A percentile compares a stretch with the other conserved stretches of the same genome.
Conservation (phyloP, 352 stramenopile genomes). For the Pythium rishiriense region DNA sequence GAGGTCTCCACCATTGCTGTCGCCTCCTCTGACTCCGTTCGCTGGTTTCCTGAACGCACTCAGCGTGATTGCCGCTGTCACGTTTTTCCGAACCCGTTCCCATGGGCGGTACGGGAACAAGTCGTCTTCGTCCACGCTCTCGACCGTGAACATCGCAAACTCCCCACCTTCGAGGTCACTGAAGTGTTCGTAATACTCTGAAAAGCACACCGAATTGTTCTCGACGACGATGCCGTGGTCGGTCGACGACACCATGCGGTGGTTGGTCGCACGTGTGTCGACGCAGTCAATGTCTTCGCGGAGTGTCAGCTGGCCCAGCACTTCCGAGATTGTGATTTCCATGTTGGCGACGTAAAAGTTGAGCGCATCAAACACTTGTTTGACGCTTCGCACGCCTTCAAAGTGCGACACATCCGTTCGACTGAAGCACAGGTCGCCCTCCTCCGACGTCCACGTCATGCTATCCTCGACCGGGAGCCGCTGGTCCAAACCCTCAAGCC, state of each 20-base stretch:
- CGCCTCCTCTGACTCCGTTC: not conserved
- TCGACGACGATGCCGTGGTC: conserved; percentile 21
- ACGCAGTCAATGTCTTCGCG: conserved; percentile 51
- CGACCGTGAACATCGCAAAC: conserved; percentile 31
- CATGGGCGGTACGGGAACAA: conserved; percentile 42
- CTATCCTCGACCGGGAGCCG: conserved; percentile 3
- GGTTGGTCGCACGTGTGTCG: conserved; percentile 34
- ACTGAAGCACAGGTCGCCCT: conserved; percentile 15
- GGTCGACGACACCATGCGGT: conserved; percentile 40
- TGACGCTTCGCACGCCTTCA: conserved; percentile 37
- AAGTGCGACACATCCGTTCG: conserved; percentile 45
- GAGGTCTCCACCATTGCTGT: not conserved
- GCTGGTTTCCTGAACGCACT: not conserved
- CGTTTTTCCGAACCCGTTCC: conserved; percentile 30
- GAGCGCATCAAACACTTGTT: conserved; percentile 55
- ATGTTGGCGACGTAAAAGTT: conserved; percentile 46
- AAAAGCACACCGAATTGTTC: conserved; percentile 20
- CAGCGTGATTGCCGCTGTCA: conserved; percentile 26
- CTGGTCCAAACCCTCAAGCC: conserved; percentile 6
- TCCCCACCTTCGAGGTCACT: conserved; percentile 20
- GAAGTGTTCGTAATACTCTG: conserved; percentile 34
- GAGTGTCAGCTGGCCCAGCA: conserved; percentile 45
- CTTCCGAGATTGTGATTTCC: conserved; percentile 59
- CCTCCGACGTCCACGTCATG: not conserved
- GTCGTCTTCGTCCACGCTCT: conserved; percentile 43